phyloP scores from a whole-genome alignment of 148 eudicot species.

The Vaccinium myrtillus region DNA sequence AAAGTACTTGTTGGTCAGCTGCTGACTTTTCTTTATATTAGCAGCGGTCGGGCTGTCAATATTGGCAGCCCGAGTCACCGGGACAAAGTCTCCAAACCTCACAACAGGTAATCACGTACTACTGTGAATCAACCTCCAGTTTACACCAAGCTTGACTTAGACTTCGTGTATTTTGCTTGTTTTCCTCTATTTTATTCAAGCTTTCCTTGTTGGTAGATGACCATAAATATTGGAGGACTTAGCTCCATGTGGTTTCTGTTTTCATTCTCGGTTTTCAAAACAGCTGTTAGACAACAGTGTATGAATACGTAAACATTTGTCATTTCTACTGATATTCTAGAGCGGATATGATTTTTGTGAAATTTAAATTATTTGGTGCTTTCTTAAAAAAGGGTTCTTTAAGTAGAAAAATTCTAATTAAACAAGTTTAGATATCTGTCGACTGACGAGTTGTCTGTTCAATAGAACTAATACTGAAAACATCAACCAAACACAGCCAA shows the following conservation, averaged over 20 bases:
- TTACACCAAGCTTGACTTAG: constrained; percentile 15
- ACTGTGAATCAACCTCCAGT: constrained; percentile 3
- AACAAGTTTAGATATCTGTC: neutral
- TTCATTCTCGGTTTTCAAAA: neutral
- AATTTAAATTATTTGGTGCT: neutral
- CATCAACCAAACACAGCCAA: neutral
- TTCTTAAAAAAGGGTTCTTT: neutral
- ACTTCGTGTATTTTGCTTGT: constrained; percentile 10
- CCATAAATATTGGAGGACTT: neutral
- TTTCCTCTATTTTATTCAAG: neutral
- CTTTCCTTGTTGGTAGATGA: neutral
- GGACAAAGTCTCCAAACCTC: constrained; percentile 8
- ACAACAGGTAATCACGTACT: constrained; percentile 21
- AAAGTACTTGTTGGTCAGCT: neutral
- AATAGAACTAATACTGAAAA: neutral
- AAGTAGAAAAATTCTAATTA: neutral
- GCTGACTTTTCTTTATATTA: constrained; percentile 9
- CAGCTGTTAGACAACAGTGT: neutral
- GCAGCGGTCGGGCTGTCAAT: constrained; percentile 50
- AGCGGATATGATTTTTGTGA: neutral
- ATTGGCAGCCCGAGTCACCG: constrained; percentile 48
- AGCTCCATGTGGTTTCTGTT: neutral
- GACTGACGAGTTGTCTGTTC: neutral
- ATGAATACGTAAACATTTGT: neutral
- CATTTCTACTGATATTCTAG: neutral